Evolutionary conservation across 306 rosid genomes (phyloP), one percentile per base, ranked within the genome.

Genomic region (Begonia fuchsioides): DNA sequence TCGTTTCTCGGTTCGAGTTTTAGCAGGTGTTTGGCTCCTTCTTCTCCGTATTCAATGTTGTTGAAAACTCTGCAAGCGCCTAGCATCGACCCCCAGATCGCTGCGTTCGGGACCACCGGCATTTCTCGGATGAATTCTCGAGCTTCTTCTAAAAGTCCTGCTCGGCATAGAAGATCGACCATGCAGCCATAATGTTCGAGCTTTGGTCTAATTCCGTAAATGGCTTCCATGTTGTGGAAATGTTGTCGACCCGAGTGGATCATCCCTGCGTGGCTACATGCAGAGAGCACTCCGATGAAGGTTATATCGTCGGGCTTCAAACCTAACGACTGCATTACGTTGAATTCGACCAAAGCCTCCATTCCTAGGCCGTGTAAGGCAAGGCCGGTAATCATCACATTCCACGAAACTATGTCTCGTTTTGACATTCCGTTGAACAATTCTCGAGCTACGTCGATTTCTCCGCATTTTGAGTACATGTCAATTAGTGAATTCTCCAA

Each of bases 281-380:
- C 69, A 39, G 58, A 44, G n/a, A 64, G 53, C 51, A 64, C 53
- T 39, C 63, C 69, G 39, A 64, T 56, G 47, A 64, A 64, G 32
- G 69, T 64, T 17, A 56, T 64, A 6, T 53, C 69, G 39, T 64
- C 69, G 44, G 69, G 69, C 39, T 56, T 51, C 13, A 64, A 56
- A 26, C 50, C 53, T 46, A 41, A 35, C 41, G 6, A 35, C 43
- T 11, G 57, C 15, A 56, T 64, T 38, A 15, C 49, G 17, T 17
- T 17, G 20, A 64, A 64, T 38, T 10, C 18, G 2, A 52, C 49
- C 1, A 64, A 38, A 15, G 63, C 69, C 26, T 52, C 62, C 20
- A 20, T 50, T 35, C 55, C 58, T 12, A 56, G 58, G 16, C 69
- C 69, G 9, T 64, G 56, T 50, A 50, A 18, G 45, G 62, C 56